Base-by-base conservation (phyloP, 2,329 filamentous ascomycete species). In the Trichoderma citrinoviride region DNA sequence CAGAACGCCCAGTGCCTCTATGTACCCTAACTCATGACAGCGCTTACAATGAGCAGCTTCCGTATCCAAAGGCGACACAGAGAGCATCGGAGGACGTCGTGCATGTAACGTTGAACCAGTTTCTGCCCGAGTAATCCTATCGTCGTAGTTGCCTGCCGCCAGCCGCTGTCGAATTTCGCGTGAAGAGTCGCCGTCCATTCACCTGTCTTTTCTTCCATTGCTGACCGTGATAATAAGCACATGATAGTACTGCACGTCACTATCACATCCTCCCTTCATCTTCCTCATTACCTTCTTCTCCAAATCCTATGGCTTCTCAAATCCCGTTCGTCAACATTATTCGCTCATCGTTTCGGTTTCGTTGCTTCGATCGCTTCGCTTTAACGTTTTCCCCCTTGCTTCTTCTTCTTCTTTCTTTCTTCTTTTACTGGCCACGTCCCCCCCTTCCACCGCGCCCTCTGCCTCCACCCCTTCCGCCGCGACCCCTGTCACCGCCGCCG, bases 401-500 rank as follows among this genome's bases (percentile, higher is more conserved):
- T 14, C n/a, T 29, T 15, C 47, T 46, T 7, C 47, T 15, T 21
- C 37, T 21, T 44, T 12, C 33, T 25, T 25, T n/a, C 33, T 25
- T 25, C 15, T 54, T 25, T 37, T 64, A 37, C 64, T 67, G 74
- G 19, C 75, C 76, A 40, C 76, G 71, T 14, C 76, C 76, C 33
- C 76, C 76, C 33, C 76, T 75, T 27, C 76, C 72, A 19, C 75
- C 76, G 27, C 76, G 71, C 5, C 76, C 76, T 44, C 76, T 69
- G 19, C 75, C 75, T 23, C 76, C 71, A 46, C 79, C 79, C 33
- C 76, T 72, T 23, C 77, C 77, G 27, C 77, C 77, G 60, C 79
- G 73, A 27, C 77, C 77, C 40, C 77, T 70, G 25, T 82, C 80
- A 60, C 79, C 78, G 25, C 81, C 80, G 23, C 86, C 82, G 44